Conservation (phyloP, 352 stramenopile genomes). For the Lagenidium sp. region DNA sequence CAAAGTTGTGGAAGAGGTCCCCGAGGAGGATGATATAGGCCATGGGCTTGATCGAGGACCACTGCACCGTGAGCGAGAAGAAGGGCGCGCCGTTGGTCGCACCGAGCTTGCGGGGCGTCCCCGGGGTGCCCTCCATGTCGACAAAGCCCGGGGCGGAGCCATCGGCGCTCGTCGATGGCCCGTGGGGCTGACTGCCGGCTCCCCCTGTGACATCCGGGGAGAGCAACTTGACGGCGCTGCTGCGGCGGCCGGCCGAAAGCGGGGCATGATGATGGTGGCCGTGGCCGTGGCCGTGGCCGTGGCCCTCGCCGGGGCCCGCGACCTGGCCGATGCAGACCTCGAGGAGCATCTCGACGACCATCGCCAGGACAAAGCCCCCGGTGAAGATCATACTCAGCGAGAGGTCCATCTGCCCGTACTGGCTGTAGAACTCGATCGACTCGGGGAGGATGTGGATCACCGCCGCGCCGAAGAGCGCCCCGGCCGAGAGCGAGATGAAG, state of each 20-base stretch:
- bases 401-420: slow-evolving; percentile 48
- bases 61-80: slow-evolving; percentile 25
- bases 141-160: background rate
- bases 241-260: background rate
- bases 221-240: slow-evolving; percentile 16
- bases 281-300: slow-evolving; percentile 8
- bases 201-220: background rate
- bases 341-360: slow-evolving; percentile 44
- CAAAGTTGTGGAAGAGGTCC: slow-evolving; percentile 87
- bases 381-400: slow-evolving; percentile 46
- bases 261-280: slow-evolving; percentile 15
- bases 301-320: slow-evolving; percentile 14
- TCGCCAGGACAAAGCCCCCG: slow-evolving; percentile 49
- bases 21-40: slow-evolving; percentile 72
- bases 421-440: slow-evolving; percentile 46
- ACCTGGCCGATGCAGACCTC: slow-evolving; percentile 28
- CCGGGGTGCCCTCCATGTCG: background rate
- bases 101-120: too few relatives aligned
- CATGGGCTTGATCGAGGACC: slow-evolving; percentile 35
- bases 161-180: too few relatives aligned
- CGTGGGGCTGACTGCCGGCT: background rate
- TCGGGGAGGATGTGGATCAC: slow-evolving; percentile 79
- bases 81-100: slow-evolving; percentile 11
- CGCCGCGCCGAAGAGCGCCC: slow-evolving; percentile 60
- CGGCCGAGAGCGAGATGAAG: slow-evolving; percentile 47